Percentiles rank a stretch among this genome's conserved stretches.
phyloP scores from a whole-genome alignment of 2,329 filamentous ascomycete species.

The Aspergillus sp. region DNA sequence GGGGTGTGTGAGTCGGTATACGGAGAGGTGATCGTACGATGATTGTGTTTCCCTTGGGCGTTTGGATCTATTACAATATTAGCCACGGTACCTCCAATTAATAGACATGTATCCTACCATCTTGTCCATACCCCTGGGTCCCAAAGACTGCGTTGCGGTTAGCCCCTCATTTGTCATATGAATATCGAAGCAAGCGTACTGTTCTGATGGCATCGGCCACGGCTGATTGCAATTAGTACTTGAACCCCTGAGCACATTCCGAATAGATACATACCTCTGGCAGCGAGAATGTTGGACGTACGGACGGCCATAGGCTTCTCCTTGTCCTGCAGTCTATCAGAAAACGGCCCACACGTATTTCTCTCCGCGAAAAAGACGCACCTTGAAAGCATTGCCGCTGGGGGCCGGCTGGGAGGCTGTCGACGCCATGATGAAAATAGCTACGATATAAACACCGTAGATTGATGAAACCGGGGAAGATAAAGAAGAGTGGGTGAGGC shows the following conservation, averaged over 20 bases:
- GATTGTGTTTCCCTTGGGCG: slow-evolving; percentile 92
- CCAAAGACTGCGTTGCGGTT: slow-evolving; percentile 65
- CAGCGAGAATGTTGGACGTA: slow-evolving; percentile 94
- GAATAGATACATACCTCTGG: slow-evolving; percentile 67
- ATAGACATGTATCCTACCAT: slow-evolving; percentile 58
- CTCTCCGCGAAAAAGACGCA: slow-evolving; percentile 34
- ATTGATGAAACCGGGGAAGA: slow-evolving; percentile 24
- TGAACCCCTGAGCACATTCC: background rate
- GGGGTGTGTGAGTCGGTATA: slow-evolving; percentile 14
- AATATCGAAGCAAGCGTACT: slow-evolving; percentile 42
- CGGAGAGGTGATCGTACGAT: slow-evolving; percentile 57
- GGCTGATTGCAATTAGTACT: slow-evolving; percentile 57
- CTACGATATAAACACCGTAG: slow-evolving; percentile 30
- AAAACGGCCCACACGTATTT: slow-evolving; percentile 33
- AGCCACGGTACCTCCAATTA: slow-evolving; percentile 17
- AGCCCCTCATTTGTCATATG: slow-evolving; percentile 38
- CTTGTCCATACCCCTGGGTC: slow-evolving; percentile 97
- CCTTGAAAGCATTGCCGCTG: slow-evolving; percentile 69
- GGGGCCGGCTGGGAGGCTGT: slow-evolving; percentile 50
- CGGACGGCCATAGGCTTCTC: slow-evolving; percentile 98
- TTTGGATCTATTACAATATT: slow-evolving; percentile 68
- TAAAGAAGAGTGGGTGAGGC: slow-evolving; percentile 22
- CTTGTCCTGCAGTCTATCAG: slow-evolving; percentile 66
- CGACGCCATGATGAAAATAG: slow-evolving; percentile 51
- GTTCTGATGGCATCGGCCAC: slow-evolving; percentile 97